phyloP scores from a whole-genome alignment of 768 basidiomycete genomes.

The Holtermannia corniformis region DNA sequence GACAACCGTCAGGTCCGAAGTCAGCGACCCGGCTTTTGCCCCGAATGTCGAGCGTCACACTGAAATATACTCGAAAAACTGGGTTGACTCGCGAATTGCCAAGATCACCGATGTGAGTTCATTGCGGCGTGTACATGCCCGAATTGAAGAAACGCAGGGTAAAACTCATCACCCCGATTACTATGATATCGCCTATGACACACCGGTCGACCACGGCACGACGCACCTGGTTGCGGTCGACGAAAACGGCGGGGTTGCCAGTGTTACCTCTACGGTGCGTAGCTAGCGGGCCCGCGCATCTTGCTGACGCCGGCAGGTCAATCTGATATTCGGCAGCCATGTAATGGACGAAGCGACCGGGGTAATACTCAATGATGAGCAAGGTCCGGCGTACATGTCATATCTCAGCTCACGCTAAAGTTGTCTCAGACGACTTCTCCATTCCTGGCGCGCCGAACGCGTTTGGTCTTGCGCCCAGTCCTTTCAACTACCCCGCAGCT shows the following conservation, averaged over 20 bases:
- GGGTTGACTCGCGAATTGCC: conserved; percentile 51
- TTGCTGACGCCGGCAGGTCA: conserved; percentile 46
- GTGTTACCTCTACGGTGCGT: conserved; percentile 60
- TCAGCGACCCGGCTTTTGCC: conserved; percentile 68
- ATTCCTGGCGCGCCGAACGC: conserved; percentile 71
- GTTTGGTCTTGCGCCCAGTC: conserved; percentile 46
- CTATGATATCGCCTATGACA: conserved; percentile 73
- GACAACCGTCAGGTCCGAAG: conserved; percentile 52
- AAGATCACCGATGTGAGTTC: conserved; percentile 74
- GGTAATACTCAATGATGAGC: conserved; percentile 81
- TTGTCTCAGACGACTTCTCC: conserved; percentile 85
- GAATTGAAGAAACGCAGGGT: conserved; percentile 48
- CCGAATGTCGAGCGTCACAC: conserved; percentile 52
- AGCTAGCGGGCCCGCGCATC: neutral
- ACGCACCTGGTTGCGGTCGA: conserved; percentile 81
- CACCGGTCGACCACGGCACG: conserved; percentile 80
- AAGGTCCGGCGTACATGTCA: conserved; percentile 26
- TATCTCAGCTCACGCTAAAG: neutral
- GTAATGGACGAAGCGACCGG: conserved; percentile 83
- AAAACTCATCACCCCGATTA: conserved; percentile 69
- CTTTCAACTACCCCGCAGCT: conserved; percentile 69
- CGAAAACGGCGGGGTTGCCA: conserved; percentile 72
- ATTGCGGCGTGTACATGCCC: neutral
- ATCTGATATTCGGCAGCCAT: conserved; percentile 76
- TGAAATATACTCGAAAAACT: conserved; percentile 49